Evolutionary conservation across 2,329 filamentous ascomycete genomes (phyloP).

Genomic region (Colletotrichum brevisporum): DNA sequence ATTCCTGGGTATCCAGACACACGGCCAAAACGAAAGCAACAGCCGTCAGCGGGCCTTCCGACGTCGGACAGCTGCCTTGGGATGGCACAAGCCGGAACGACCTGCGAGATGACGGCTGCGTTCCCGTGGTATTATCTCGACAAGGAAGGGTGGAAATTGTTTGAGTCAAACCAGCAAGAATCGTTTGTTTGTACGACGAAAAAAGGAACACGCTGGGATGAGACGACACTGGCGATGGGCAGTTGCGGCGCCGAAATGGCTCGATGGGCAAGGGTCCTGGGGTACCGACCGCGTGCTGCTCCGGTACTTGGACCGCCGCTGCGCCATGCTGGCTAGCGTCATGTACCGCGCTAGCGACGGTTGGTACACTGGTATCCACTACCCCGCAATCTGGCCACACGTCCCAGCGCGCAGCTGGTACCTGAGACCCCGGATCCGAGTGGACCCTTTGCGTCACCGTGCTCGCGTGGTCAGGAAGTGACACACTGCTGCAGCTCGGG

Average conservation of each 20-base stretch:
- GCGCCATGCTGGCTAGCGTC: not conserved
- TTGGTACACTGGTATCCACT: constrained; percentile 41
- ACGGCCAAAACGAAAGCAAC: constrained; percentile 22
- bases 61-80: constrained; percentile 25
- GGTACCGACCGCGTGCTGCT: constrained; percentile 31
- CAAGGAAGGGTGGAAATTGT: constrained; percentile 8
- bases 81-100: not conserved
- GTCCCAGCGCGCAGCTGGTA: constrained; percentile 36
- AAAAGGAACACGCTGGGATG: constrained; percentile 26
- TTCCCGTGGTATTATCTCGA: not conserved
- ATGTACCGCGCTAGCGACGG: constrained; percentile 37
- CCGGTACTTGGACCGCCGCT: constrained; percentile 33
- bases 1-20: constrained; percentile 14
- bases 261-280: constrained; percentile 28
- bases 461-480: constrained; percentile 27
- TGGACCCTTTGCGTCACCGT: constrained; percentile 41
- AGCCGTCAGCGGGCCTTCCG: constrained; percentile 21
- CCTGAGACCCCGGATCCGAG: constrained; percentile 42
- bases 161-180: constrained; percentile 24
- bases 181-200: constrained; percentile 6
- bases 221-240: constrained; percentile 36
- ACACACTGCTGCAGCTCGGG: constrained; percentile 6
- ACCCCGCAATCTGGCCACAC: constrained; percentile 42
- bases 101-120: not conserved
- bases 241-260: constrained; percentile 37